phyloP scores from a whole-genome alignment of 2,329 filamentous ascomycete genomes.

The Magnaporthiopsis poae region DNA sequence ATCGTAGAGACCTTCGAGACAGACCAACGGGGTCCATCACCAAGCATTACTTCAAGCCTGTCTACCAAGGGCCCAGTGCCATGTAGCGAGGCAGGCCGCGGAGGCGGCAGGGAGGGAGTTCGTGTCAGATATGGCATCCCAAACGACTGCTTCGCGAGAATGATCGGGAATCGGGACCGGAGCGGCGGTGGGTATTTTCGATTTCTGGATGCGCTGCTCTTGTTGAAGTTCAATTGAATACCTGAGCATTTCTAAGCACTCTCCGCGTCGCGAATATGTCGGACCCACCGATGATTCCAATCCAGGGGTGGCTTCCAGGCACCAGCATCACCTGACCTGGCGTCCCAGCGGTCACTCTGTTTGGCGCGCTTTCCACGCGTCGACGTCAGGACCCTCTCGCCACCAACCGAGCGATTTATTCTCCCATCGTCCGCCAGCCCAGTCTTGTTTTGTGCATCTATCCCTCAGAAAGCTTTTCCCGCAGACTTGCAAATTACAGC shows the following conservation, averaged over 20 bases:
- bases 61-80: no score
- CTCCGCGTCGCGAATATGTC: no score
- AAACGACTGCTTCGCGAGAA: neutral
- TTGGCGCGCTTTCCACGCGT: neutral
- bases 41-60: no score
- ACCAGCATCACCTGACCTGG: conserved; percentile 4
- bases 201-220: neutral
- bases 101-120: neutral
- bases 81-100: no score
- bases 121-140: neutral
- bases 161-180: neutral
- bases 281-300: no score
- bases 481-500: neutral
- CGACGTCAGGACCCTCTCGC: neutral
- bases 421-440: neutral
- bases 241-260: no score
- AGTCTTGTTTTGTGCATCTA: neutral
- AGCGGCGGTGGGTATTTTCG: neutral
- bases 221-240: no score
- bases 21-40: no score
- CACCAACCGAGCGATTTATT: neutral
- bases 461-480: neutral
- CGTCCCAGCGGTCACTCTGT: neutral
- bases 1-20: no score
- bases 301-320: neutral